Evolutionary conservation across 768 basidiomycete genomes (phyloP), one percentile per base, ranked within the genome.

Genomic region (Auriscalpium microsporum): DNA sequence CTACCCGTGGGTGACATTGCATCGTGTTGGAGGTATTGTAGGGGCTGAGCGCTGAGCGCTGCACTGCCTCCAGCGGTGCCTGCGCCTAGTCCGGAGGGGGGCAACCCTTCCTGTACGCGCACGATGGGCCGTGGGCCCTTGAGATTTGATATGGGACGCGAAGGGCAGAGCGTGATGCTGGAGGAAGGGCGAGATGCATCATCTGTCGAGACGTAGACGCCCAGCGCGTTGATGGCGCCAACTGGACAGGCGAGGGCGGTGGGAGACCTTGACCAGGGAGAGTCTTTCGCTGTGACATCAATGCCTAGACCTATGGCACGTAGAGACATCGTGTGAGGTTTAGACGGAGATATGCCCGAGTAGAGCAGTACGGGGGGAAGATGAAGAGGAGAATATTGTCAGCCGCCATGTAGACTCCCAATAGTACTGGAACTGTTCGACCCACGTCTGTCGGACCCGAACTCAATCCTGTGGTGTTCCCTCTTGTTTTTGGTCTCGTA

Each of bases 101-200:
- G 40, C 4, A 42, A 42, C 3, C 40, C 40, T 4, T 42, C 60
- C 7, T 52, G 56, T 56, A 17, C 49, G 45, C 38, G 54, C 56
- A 59, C 51, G 56, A 64, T 54, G 59, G 46, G 45, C 28, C 47
- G 38, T 14, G 54, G 33, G 3, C 23, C 37, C 14, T 17, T 51
- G 50, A 17, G 14, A 35, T 17, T 35, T 51, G 23, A 17, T 10
- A 8, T 36, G 50, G 21, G 35, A 49, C 59, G 59, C 4, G 40
- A 42, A 9, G 40, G 40, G 40, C 40, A 42, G 13, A 42, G 40
- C 6, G 40, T 42, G 40, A 42, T 42, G 40, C 40, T 42, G 17
- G 40, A 42, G 17, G 40, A 42, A 0, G 40, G 40, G 40, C 8
- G 40, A 42, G 40, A 42, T 13, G 17, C 40, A 42, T n/a, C 40